Base-by-base conservation (phyloP, 495 filamentous ascomycete genomes). In the Extremus antarcticus region DNA sequence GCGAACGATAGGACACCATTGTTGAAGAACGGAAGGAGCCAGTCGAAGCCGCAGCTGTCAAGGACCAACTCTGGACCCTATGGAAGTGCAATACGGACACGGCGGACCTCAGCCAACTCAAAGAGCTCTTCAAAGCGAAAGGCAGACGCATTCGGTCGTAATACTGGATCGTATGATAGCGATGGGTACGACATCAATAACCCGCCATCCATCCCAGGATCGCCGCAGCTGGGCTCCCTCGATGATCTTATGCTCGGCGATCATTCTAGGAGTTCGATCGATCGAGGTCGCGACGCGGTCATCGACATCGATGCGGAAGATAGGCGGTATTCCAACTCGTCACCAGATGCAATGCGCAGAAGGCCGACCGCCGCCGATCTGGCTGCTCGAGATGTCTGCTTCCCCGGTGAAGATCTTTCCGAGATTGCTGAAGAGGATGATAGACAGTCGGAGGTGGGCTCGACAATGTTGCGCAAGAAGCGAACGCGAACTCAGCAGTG, bases 321-420 rank as follows among this genome's bases (percentile, higher is more conserved):
- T 20, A 71, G 35, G 25, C 29, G 73, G 47, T 66, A 71, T 43
- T 70, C 74, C 45, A 77, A 73, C 20, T 20, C 25, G 0, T 57
- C 56, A 19, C 29, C 58, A 10, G 59, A 59, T 17, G 47, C 19
- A 4, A 23, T 40, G 20, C 40, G 74, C 4, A 70, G 77, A 16
- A 69, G 81, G 41, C 72, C 72, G 16, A 82, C 75, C 43, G 70
- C 78, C 48, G 68, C 74, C 4, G 56, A 79, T 9, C 72, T 76
- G 17, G 86, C 85, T 1, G 80, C 88, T 61, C 85, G 89, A 62
- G 92, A 98, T 70, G 92, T 97, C 1, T 97, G 92, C 73, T 95
- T 95, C 61, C 91, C 91, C 1, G 77, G 78, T 17, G 86, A 88
- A 54, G 59, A 25, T 39, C 74, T 85, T 59, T 94, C 86, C 0